A percentile compares a stretch with the other conserved stretches of the same genome.
Evolutionary conservation across 2,329 filamentous ascomycete species (phyloP).

Genomic region (Fusarium transvaalense): DNA sequence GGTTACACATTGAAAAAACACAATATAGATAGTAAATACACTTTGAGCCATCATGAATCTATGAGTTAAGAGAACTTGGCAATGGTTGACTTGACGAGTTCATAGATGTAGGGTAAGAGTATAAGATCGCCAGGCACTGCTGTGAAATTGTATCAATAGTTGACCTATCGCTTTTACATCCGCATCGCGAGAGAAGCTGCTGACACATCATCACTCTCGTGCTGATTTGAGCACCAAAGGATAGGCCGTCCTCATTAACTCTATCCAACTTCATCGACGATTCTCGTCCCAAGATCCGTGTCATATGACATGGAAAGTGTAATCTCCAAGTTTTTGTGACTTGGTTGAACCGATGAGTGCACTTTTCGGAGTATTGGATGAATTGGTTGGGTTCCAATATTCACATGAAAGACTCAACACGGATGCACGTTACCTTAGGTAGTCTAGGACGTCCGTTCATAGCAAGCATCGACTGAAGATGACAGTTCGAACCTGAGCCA

Average conservation of each 20-base stretch:
- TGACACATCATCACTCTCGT: slow-evolving; percentile 6
- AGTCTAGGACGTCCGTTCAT: background rate
- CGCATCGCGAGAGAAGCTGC: background rate
- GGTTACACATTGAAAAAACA: too few relatives aligned
- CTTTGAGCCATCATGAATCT: too few relatives aligned
- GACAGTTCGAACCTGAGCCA: background rate
- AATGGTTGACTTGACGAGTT: background rate
- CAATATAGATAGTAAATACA: too few relatives aligned
- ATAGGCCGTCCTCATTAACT: slow-evolving; percentile 6
- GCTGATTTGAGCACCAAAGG: slow-evolving; percentile 1
- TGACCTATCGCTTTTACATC: slow-evolving; percentile 9
- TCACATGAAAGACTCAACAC: too few relatives aligned
- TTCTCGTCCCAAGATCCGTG: background rate
- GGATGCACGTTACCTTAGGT: slow-evolving; percentile 4
- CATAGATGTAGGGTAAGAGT: background rate
- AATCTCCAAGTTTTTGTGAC: slow-evolving; percentile 15
- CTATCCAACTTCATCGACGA: background rate
- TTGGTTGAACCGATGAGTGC: slow-evolving; percentile 14
- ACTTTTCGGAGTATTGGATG: slow-evolving; percentile 4
- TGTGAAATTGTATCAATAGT: background rate
- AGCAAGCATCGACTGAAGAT: background rate
- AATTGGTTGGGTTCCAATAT: slow-evolving; percentile 37
- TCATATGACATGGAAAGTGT: slow-evolving; percentile 17
- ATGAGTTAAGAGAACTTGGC: background rate
- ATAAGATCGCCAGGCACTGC: slow-evolving; percentile 32